phyloP scores from a whole-genome alignment of 2,329 filamentous ascomycete species.

The Truncatella angustata region DNA sequence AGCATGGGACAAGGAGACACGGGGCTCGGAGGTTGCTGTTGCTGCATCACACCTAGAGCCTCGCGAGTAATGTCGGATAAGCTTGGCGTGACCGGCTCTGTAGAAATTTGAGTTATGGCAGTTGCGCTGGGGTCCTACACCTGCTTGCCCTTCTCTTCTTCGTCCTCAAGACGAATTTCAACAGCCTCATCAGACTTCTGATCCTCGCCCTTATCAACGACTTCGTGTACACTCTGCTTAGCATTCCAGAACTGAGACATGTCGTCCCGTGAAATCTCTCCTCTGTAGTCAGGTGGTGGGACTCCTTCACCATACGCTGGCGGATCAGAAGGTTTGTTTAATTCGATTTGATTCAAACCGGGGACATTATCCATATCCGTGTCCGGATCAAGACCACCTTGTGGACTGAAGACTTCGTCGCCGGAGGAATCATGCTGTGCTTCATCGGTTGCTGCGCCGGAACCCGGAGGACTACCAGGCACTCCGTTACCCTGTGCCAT shows the following conservation, averaged over 20 bases:
- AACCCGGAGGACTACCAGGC: conserved; percentile 22
- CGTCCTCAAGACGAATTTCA: conserved; percentile 48
- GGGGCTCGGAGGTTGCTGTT: neutral
- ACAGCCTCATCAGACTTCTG: conserved; percentile 43
- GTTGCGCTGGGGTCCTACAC: neutral
- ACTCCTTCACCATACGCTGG: conserved; percentile 18
- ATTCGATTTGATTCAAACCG: conserved; percentile 27
- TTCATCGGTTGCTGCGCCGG: conserved; percentile 32
- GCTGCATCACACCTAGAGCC: neutral
- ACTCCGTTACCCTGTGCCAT: conserved; percentile 11
- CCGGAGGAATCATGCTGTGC: conserved; percentile 37
- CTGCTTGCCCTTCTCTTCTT: conserved; percentile 24
- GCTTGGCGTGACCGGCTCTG: neutral
- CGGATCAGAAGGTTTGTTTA: conserved; percentile 19
- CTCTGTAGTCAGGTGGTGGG: conserved; percentile 15
- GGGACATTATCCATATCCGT: conserved; percentile 20
- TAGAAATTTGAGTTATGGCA: neutral
- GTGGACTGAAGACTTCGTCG: conserved; percentile 28
- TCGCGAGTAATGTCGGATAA: neutral
- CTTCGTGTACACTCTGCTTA: conserved; percentile 35
- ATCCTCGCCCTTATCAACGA: conserved; percentile 35
- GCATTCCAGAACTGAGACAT: conserved; percentile 34
- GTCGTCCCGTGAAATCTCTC: conserved; percentile 23
- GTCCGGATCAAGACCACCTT: conserved; percentile 16
- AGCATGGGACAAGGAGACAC: neutral